Evolutionary conservation across 441 rosid genomes (phyloP).

Genomic region (Corymbia citriodora): DNA sequence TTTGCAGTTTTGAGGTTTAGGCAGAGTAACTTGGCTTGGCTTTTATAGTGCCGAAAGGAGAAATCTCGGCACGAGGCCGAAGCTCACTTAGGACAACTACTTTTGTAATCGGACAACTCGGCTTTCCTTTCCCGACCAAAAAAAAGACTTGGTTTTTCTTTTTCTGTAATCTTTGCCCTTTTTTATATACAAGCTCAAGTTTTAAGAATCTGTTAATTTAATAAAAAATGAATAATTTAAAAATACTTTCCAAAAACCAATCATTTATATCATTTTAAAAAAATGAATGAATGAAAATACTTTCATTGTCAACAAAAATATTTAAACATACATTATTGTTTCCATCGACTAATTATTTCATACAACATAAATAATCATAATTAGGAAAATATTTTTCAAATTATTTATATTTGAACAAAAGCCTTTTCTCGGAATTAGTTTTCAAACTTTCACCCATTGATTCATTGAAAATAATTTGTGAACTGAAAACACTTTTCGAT

Average conservation of each 20-base stretch:
- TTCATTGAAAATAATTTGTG: no score
- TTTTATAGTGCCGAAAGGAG: background rate
- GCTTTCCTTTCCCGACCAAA: background rate
- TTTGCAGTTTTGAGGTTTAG: background rate
- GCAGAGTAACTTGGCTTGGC: background rate
- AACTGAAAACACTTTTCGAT: no score
- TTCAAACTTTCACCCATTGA: no score
- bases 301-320: background rate
- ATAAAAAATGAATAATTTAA: background rate
- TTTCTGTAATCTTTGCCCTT: background rate
- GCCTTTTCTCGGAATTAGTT: no score
- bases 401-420: background rate
- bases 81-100: background rate
- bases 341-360: accelerated
- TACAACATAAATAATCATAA: accelerated
- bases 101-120: background rate
- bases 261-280: accelerated
- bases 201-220: background rate
- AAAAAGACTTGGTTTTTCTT: no score
- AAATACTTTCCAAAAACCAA: accelerated
- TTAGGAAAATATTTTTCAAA: accelerated
- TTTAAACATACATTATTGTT: accelerated
- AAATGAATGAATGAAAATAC: accelerated
- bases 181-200: no score
- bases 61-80: background rate